A percentile compares a stretch with the other conserved stretches of the same genome.
These are phyloP conservation scores for Leccinum subtestaceum DNA, from an alignment of 768 basidiomycete genomes.

Conservation along the genomic window DNA sequence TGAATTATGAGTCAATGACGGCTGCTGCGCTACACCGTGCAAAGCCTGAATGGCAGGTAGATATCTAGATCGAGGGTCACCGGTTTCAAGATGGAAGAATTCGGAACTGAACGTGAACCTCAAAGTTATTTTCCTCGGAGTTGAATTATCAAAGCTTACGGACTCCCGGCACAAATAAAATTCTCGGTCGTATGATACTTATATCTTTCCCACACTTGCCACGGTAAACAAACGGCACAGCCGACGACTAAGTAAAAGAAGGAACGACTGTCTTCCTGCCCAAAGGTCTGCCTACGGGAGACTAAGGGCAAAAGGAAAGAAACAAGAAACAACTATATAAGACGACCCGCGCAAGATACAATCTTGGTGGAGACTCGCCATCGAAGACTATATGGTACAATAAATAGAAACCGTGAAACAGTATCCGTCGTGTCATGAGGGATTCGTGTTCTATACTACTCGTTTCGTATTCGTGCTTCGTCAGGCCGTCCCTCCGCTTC, in stretches of 20 bases:
- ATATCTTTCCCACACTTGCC: neutral
- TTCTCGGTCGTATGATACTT: neutral
- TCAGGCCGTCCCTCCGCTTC: neutral
- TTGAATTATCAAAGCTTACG: too few species aligned
- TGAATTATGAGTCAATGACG: neutral
- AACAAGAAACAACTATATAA: neutral
- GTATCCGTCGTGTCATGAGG: constrained; percentile 4
- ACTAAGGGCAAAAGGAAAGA: neutral
- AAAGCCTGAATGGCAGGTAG: too few species aligned
- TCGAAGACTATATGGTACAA: constrained; percentile 20
- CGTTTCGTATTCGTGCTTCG: neutral
- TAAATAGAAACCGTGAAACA: constrained; percentile 15
- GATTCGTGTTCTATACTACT: constrained; percentile 5
- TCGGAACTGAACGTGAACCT: too few species aligned
- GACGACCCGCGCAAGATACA: neutral
- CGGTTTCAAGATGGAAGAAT: too few species aligned
- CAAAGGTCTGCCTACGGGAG: too few species aligned
- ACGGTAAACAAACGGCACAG: too few species aligned
- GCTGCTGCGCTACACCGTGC: too few species aligned
- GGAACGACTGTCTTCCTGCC: too few species aligned
- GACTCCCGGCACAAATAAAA: neutral
- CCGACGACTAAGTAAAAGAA: too few species aligned
- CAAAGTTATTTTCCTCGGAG: too few species aligned
- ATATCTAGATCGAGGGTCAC: too few species aligned
- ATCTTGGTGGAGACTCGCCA: constrained; percentile 8